Percentiles rank a stretch among this genome's conserved stretches.
These are phyloP conservation scores for Cladosporium sp. DNA, from an alignment of 2,329 filamentous ascomycete genomes.

Conservation along the genomic window DNA sequence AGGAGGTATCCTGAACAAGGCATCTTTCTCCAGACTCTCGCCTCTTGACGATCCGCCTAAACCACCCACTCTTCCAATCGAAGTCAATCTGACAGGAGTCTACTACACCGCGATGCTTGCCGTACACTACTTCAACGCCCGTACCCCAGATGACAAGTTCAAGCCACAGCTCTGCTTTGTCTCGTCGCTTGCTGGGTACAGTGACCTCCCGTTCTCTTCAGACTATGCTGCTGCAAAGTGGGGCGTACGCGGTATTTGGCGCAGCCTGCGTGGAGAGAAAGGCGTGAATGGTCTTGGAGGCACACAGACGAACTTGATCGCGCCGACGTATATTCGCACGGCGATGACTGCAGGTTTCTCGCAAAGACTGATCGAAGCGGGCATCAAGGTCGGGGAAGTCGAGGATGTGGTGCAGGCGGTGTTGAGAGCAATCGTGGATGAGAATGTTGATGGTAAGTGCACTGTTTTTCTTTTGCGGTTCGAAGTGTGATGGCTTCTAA, in stretches of 20 bases:
- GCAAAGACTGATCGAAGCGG: constrained; percentile 12
- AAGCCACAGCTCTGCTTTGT: constrained; percentile 31
- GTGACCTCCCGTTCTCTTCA: constrained; percentile 19
- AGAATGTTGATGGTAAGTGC: constrained; percentile 25
- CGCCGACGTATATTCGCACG: constrained; percentile 25
- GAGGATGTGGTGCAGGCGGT: constrained; percentile 28
- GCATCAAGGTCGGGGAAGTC: constrained; percentile 24
- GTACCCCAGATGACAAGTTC: background rate
- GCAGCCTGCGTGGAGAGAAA: constrained; percentile 11
- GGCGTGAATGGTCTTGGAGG: constrained; percentile 16
- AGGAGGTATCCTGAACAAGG: constrained; percentile 25
- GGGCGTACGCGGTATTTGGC: constrained; percentile 29
- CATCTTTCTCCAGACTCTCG: background rate
- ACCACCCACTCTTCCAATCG: constrained; percentile 24
- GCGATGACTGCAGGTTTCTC: constrained; percentile 23
- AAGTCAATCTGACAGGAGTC: constrained; percentile 35
- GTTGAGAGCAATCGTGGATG: constrained; percentile 28
- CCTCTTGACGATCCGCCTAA: constrained; percentile 10
- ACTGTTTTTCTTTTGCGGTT: no score
- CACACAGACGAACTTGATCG: constrained; percentile 29
- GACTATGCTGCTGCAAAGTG: constrained; percentile 29
- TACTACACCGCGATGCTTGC: constrained; percentile 37
- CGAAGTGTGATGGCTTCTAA: background rate
- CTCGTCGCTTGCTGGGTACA: constrained; percentile 28
- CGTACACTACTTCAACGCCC: constrained; percentile 39